Evolutionary conservation across 345 rosid species (phyloP).

Genomic region (Reutealis trisperma): DNA sequence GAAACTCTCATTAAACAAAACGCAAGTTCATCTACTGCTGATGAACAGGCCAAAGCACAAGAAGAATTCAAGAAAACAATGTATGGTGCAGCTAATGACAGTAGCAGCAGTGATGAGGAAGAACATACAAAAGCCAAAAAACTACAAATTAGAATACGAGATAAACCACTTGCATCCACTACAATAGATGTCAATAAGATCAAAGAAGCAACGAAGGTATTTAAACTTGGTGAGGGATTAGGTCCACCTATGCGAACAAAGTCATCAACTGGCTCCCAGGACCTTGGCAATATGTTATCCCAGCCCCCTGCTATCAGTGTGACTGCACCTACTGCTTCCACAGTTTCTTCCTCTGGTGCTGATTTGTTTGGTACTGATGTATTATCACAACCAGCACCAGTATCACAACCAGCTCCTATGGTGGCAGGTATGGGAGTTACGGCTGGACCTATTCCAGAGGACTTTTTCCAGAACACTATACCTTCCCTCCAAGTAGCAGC

Average conservation of each 20-base stretch:
- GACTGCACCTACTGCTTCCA: slow-evolving; percentile 36
- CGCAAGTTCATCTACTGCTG: slow-evolving; percentile 46
- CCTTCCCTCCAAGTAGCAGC: slow-evolving; percentile 89
- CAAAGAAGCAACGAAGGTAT: slow-evolving; percentile 86
- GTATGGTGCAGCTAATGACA: slow-evolving; percentile 75
- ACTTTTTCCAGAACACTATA: slow-evolving; percentile 88
- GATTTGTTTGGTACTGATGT: slow-evolving; percentile 71
- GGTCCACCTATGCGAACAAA: slow-evolving; percentile 71
- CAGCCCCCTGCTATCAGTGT: slow-evolving; percentile 47
- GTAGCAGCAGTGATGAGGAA: slow-evolving; percentile 97
- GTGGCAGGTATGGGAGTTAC: slow-evolving; percentile 47
- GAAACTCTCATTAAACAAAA: slow-evolving; percentile 62
- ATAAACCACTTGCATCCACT: slow-evolving; percentile 70
- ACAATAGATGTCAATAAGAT: slow-evolving; percentile 87
- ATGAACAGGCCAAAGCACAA: slow-evolving; percentile 93
- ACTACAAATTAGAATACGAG: slow-evolving; percentile 86
- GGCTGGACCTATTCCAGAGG: slow-evolving; percentile 85
- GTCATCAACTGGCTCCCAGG: slow-evolving; percentile 66
- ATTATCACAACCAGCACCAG: slow-evolving; percentile 48
- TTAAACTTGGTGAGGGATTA: slow-evolving; percentile 84
- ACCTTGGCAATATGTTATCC: slow-evolving; percentile 52
- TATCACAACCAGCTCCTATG: slow-evolving; percentile 54
- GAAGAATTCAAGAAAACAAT: slow-evolving; percentile 96
- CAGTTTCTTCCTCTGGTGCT: slow-evolving; percentile 56
- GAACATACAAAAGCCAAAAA: slow-evolving; percentile 66